Percentiles rank a stretch among this genome's conserved stretches.
phyloP scores from a whole-genome alignment of 1,139 yeast species.

The Geotrichum carabidarum region DNA sequence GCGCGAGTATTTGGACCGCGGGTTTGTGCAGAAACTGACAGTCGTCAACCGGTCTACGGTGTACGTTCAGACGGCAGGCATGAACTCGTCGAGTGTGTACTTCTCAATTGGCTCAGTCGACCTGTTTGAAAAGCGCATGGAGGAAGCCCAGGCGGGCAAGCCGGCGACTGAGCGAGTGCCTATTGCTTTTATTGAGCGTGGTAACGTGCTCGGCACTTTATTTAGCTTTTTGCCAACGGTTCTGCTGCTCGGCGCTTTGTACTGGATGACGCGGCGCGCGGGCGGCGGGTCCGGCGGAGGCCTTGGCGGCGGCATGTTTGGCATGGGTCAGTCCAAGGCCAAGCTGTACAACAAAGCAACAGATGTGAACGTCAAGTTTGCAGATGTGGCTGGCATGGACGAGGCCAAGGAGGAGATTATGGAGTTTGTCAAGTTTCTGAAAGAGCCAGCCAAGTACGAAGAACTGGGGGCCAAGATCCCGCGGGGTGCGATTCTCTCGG shows the following conservation, averaged over 20 bases:
- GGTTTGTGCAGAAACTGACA: conserved; percentile 67
- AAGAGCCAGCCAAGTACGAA: conserved; percentile 84
- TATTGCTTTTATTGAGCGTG: conserved; percentile 69
- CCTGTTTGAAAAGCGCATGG: conserved; percentile 79
- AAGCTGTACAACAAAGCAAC: conserved; percentile 88
- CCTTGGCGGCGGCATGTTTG: conserved; percentile 45
- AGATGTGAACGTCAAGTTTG: conserved; percentile 79
- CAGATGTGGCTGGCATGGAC: conserved; percentile 94
- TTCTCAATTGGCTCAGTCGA: conserved; percentile 92
- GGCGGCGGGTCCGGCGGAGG: conserved; percentile 53
- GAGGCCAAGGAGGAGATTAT: conserved; percentile 97
- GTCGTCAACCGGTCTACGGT: conserved; percentile 53
- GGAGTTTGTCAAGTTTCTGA: conserved; percentile 92
- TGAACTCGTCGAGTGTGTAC: conserved; percentile 36
- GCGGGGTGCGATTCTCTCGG: conserved; percentile 93
- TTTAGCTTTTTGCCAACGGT: conserved; percentile 81
- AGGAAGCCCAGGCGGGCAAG: conserved; percentile 64
- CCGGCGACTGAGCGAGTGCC: conserved; percentile 69
- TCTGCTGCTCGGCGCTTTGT: conserved; percentile 75
- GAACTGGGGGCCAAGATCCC: conserved; percentile 94
- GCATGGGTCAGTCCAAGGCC: conserved; percentile 82
- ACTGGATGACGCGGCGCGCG: conserved; percentile 46
- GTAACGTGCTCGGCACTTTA: conserved; percentile 56
- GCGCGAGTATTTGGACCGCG: conserved; percentile 73
- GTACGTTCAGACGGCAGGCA: conserved; percentile 13